phyloP scores from a whole-genome alignment of 2,329 filamentous ascomycete species.

The Ophiostoma pallidulum region DNA sequence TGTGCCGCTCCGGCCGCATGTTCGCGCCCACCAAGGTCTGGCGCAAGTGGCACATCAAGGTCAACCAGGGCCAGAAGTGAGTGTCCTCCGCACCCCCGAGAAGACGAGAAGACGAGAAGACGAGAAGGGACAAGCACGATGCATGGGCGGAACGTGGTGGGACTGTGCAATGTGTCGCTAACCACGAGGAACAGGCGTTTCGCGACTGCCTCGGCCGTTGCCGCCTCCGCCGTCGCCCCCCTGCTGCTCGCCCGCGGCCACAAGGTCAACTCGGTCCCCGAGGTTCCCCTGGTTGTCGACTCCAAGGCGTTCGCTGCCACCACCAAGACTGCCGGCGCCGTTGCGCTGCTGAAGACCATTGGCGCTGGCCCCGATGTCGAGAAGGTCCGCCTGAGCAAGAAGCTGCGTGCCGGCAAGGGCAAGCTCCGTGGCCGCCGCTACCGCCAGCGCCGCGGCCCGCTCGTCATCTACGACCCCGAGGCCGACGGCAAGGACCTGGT shows the following conservation, averaged over 20 bases:
- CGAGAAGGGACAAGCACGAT: no score
- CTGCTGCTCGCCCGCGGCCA: constrained; percentile 96
- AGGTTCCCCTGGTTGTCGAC: constrained; percentile 95
- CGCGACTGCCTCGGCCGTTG: constrained; percentile 92
- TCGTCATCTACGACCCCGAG: constrained; percentile 95
- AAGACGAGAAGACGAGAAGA: no score
- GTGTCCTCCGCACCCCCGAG: constrained; percentile 22
- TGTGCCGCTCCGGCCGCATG: constrained; percentile 99
- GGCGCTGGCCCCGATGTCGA: constrained; percentile 84
- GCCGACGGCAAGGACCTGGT: constrained; percentile 91
- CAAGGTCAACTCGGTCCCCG: constrained; percentile 82
- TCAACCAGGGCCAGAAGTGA: constrained; percentile 97
- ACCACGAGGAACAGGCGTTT: constrained; percentile 60
- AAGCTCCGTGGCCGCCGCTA: constrained; percentile 95
- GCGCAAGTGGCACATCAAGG: constrained; percentile 99
- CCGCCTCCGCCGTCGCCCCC: constrained; percentile 88
- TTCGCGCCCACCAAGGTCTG: constrained; percentile 99
- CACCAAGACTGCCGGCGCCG: constrained; percentile 79
- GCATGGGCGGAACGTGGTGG: background rate
- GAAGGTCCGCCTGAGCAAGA: constrained; percentile 94
- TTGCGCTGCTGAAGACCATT: constrained; percentile 79
- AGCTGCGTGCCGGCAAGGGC: constrained; percentile 97
- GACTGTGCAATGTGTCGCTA: constrained; percentile 11
- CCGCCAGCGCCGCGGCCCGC: constrained; percentile 94
- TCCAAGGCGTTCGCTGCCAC: constrained; percentile 79